Evolutionary conservation across 805 yeast genomes (phyloP), one percentile per base, ranked within the genome.

Genomic region (Candida maris): DNA sequence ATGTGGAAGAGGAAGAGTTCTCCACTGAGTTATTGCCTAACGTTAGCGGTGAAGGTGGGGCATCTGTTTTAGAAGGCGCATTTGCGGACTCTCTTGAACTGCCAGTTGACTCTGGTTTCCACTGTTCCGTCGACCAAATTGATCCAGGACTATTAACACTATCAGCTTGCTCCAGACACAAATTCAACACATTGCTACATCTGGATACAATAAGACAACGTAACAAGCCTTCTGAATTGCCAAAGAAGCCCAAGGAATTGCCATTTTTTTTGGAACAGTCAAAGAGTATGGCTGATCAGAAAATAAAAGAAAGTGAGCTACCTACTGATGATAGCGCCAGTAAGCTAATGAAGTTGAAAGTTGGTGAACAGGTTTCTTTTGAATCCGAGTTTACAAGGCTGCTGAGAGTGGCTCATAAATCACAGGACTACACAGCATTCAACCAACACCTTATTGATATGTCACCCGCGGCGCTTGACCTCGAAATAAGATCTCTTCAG

Each of bases 171-270:
- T 86, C 97, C 18, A 75, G 91, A 51, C 73, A 72, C 39, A 88
- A 86, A 55, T 81, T 85, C 68, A 77, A 73, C 44, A 87, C 95
- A 2, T 64, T 93, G 29, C 59, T 85, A 30, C 81, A 93, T 57
- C 63, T 93, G 47, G 97, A 93, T 50, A 74, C 79, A 5, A 91
- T 93, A 49, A 86, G 79, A 53, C 76, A 73, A 56, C 76, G 98
- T 53, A 88, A 87, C 56, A 91, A 86, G 61, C 97, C 98, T 16
- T 79, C 68, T 34, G 96, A 87, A 56, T 83, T 91, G 1, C 85
- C 93, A 22, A 85, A 85, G 67, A 85, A 80, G 46, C 86, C 96
- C 2, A 84, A 83, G 46, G 73, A 78, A 42, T 77, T 85, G 1
- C 81, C 81, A 12, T 93, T 94, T 60, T 94, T 94, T 68, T 66